Percentiles rank a stretch among this genome's conserved stretches.
phyloP scores from a whole-genome alignment of 75 land plant genomes.

The Cryptomeria japonica region DNA sequence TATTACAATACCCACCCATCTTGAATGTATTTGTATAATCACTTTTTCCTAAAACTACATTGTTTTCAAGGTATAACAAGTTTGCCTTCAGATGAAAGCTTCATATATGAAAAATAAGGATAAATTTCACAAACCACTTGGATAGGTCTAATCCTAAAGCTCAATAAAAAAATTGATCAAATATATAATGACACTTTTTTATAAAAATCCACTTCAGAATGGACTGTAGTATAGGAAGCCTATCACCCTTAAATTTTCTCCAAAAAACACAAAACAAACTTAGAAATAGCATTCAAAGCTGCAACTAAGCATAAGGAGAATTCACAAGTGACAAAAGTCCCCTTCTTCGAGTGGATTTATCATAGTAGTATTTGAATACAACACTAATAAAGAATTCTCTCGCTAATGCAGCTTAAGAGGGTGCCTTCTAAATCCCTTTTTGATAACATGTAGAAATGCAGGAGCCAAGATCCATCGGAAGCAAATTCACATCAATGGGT shows the following conservation, averaged over 20 bases:
- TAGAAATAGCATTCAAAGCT: not conserved
- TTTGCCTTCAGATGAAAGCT: not conserved
- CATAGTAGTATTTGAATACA: not conserved
- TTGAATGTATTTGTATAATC: not conserved
- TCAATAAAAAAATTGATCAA: not conserved
- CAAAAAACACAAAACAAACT: not conserved
- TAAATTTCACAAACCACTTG: not conserved
- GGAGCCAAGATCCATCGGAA: not conserved
- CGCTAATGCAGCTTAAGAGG: not conserved
- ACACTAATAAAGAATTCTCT: not conserved
- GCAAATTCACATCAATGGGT: not conserved
- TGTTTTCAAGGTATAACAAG: not conserved
- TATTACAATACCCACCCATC: not conserved
- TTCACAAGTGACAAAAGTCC: not conserved
- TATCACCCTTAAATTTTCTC: not conserved
- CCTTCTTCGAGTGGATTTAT: not conserved
- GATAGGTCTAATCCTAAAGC: not conserved
- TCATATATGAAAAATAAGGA: not conserved
- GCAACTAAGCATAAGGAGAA: not conserved
- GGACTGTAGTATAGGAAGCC: not conserved
- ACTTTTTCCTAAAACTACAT: not conserved
- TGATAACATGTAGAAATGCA: not conserved
- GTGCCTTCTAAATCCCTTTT: not conserved
- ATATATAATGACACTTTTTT: no score
- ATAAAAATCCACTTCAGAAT: not conserved